A percentile compares a stretch with the other conserved stretches of the same genome.
Evolutionary conservation across 73 alveolate species (phyloP).

Genomic region (Stentor coeruleus): DNA sequence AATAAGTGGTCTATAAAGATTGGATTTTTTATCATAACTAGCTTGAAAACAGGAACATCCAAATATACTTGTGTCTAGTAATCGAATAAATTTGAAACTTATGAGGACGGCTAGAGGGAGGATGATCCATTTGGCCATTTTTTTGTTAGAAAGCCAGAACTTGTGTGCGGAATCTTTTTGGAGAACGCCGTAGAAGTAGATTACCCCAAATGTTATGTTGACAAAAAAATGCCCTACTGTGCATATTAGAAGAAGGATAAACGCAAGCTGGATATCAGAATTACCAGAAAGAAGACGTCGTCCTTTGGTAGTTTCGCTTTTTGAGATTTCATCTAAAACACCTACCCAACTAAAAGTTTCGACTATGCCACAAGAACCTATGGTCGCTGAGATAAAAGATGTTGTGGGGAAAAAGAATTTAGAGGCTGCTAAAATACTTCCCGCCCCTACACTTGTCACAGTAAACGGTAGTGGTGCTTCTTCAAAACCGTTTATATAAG

Average conservation of each 20-base stretch:
- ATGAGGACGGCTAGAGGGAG: not conserved
- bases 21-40: not conserved
- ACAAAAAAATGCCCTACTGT: not conserved
- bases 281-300: not conserved
- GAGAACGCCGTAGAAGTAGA: not conserved
- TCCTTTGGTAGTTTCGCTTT: not conserved
- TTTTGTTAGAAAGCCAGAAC: not conserved
- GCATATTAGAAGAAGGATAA: not conserved
- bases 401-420: not conserved
- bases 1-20: not conserved
- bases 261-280: not conserved
- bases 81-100: not conserved
- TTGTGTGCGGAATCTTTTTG: not conserved
- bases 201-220: not conserved
- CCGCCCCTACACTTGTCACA: not conserved
- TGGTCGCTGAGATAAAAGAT: not conserved
- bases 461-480: constrained; percentile 3
- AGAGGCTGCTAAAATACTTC: not conserved
- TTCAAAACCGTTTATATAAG: not conserved
- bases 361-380: not conserved
- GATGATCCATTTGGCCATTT: not conserved
- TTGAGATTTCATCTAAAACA: not conserved
- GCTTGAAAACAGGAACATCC: not conserved
- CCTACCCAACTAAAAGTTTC: constrained; percentile 2
- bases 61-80: not conserved